phyloP scores from a whole-genome alignment of 495 filamentous ascomycete species.

The Rostrohypoxylon terebratum region DNA sequence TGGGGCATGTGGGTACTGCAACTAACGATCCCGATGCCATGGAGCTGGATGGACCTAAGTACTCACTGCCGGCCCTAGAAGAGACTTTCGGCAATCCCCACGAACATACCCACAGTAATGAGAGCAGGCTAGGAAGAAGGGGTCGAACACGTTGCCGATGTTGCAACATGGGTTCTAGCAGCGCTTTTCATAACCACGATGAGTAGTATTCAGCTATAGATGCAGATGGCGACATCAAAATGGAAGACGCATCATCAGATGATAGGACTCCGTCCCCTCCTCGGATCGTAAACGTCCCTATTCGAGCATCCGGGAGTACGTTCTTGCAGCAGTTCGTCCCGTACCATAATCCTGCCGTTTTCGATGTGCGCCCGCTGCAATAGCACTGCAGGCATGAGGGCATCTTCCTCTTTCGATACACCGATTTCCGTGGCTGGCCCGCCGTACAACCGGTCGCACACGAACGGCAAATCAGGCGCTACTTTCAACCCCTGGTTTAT shows the following conservation, averaged over 20 bases:
- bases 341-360: slow-evolving; percentile 44
- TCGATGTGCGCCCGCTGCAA: slow-evolving; percentile 26
- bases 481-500: slow-evolving; percentile 20
- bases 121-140: neutral
- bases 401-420: slow-evolving; percentile 42
- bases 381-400: slow-evolving; percentile 27
- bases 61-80: slow-evolving; percentile 8
- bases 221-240: slow-evolving; percentile 33
- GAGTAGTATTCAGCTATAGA: slow-evolving; percentile 35
- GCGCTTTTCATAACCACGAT: neutral
- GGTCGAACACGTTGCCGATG: neutral
- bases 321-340: slow-evolving; percentile 29
- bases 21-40: neutral
- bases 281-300: slow-evolving; percentile 25
- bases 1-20: neutral
- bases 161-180: neutral
- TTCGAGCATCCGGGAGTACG: neutral
- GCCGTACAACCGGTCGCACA: slow-evolving; percentile 32
- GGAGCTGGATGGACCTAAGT: neutral
- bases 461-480: slow-evolving; percentile 17
- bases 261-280: neutral
- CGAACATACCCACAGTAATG: neutral
- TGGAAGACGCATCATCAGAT: slow-evolving; percentile 21
- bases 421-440: slow-evolving; percentile 37
- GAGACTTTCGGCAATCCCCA: slow-evolving; percentile 18